Base-by-base conservation (phyloP, 1,284 basidiomycete genomes). In the Apiotrichum veenhuisii region DNA sequence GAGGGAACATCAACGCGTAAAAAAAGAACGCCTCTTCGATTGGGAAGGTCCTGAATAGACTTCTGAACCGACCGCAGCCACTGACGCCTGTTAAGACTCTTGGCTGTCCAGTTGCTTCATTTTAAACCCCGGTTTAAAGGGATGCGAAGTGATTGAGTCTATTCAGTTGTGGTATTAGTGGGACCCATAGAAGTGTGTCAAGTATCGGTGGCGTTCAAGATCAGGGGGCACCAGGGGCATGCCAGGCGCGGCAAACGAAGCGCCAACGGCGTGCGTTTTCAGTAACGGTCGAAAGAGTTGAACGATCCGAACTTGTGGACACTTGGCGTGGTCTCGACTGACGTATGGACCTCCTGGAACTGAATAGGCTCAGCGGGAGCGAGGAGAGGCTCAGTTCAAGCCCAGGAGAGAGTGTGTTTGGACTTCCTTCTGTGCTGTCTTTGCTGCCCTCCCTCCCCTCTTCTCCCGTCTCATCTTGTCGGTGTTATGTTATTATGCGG, bases 221-320 rank as follows among this genome's bases (percentile, higher is more conserved):
- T 37, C 36, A 37, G 36, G 36, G 36, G 15, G 8, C 12, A 7
- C 12, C 7, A 12, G 30, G 36, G 11, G 36, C 4, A 37, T 5
- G 36, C 4, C 9, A 37, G 11, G 7, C 36, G 11, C 36, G 36
- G 5, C 15, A 14, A 5, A 30, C 15, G 36, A 5, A 30, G 30
- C 30, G 30, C 30, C 30, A 37, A 14, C 7, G 4, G 36, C 11
- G 36, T 37, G 36, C 36, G 36, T 37, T 37, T 37, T 8, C 4
- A 15, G 36, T 37, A 37, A 37, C 14, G 36, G 36, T 14, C 15
- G 36, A 37, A 37, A 37, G 15, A 52, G 50, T 52, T 52, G 37
- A 52, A 52, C 50, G 50, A 52, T 52, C 50, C 50, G 42, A 52
- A 52, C 30, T 52, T 52, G 50, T 52, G 50, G 50, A 44, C 34